A percentile compares a stretch with the other conserved stretches of the same genome.
phyloP scores from a whole-genome alignment of 1,139 yeast genomes.

The Pichia sp. region DNA sequence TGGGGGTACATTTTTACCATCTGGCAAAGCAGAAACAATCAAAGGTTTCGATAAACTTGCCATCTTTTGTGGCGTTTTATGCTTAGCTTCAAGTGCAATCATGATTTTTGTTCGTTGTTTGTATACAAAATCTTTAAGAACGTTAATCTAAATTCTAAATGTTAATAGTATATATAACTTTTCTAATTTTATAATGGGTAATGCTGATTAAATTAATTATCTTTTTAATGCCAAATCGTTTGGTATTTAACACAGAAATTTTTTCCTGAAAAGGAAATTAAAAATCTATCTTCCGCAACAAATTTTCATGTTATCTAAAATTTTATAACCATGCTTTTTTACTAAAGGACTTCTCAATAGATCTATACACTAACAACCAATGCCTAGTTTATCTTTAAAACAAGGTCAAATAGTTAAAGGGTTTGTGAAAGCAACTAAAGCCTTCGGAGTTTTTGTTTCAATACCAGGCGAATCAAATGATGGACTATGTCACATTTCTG shows the following conservation, averaged over 20 bases:
- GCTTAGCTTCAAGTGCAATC: constrained; percentile 18
- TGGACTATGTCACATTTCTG: constrained; percentile 65
- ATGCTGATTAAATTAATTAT: too few species aligned
- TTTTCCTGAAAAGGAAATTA: background rate
- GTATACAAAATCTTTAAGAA: constrained; percentile 10
- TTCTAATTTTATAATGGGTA: background rate
- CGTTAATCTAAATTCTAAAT: background rate
- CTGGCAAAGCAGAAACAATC: constrained; percentile 18
- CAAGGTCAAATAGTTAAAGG: constrained; percentile 37
- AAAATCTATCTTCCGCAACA: background rate
- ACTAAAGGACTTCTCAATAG: too few species aligned
- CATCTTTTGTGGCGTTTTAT: constrained; percentile 24
- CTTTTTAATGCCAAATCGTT: too few species aligned
- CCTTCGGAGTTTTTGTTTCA: constrained; percentile 75
- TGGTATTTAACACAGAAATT: too few species aligned
- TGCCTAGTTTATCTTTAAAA: constrained; percentile 6
- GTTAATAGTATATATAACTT: too few species aligned
- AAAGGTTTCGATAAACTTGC: constrained; percentile 25
- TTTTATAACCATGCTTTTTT: background rate
- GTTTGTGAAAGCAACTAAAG: constrained; percentile 47
- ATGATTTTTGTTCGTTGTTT: constrained; percentile 13
- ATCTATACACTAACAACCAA: background rate
- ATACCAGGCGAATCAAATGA: constrained; percentile 31
- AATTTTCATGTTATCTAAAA: background rate
- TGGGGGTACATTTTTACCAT: constrained; percentile 29